Evolutionary conservation across 73 alveolate species (phyloP), one percentile per base, ranked within the genome.

Genomic region (Symbiodinium pilosum): DNA sequence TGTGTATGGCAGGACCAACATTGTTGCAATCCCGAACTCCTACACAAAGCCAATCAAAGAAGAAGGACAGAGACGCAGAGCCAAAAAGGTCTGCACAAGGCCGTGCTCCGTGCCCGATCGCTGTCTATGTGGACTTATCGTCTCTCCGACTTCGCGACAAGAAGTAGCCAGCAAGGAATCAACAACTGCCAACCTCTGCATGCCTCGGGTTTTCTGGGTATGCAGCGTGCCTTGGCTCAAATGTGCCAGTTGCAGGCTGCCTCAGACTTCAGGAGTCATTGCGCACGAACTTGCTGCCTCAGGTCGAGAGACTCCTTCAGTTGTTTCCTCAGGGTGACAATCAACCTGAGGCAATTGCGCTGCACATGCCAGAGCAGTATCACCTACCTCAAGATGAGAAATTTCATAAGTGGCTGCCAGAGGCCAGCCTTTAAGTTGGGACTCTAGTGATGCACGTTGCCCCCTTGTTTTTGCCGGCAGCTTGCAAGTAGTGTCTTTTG

Each of bases 91-190:
- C 81, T n/a, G n/a, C n/a, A n/a, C 83, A 44, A 83, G 94, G 95
- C 20, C 87, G 95, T 1, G 95, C 95, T 38, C 95, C 95, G 4
- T 88, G 95, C 86, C 95, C 95, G 36, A 88, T 88, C 71, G 95
- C 86, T 7, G 95, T 88, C 43, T 88, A 88, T 44, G 95, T 88
- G 68, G 95, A 88, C 83, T 71, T 88, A 44, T 88, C 95, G 20
- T 88, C 95, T 28, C 43, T 88, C 44, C 86, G 86, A 3, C 87
- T 88, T 14, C 41, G 43, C 44, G 85, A 73, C 44, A n/a, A 36
- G 85, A 73, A 73, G 85, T 73, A 36, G 43, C 14, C 85, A 73
- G 21, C 59, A 47, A 47, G 59, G n/a, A n/a, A n/a, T n/a, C n/a
- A n/a, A n/a, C n/a, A n/a, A 54, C 73, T 18, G 30, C 32, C 81